Percentiles rank a stretch among this genome's conserved stretches.
phyloP scores from a whole-genome alignment of 768 basidiomycete species.

The Lentinula sp. region DNA sequence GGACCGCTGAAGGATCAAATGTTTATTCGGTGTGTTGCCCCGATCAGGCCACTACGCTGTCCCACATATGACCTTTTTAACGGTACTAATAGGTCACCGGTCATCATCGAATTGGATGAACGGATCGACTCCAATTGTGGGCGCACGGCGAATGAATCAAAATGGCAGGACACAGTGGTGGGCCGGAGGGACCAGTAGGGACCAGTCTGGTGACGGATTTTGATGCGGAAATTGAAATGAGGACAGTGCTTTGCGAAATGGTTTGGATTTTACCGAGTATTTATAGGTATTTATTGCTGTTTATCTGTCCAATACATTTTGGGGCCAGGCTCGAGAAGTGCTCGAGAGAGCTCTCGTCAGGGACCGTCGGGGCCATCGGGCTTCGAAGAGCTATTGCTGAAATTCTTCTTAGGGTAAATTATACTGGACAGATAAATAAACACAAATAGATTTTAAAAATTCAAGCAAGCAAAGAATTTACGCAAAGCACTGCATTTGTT shows the following conservation, averaged over 20 bases:
- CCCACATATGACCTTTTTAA: neutral
- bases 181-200: neutral
- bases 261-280: neutral
- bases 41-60: neutral
- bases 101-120: neutral
- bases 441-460: no score
- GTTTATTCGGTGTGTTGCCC: no score
- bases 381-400: no score
- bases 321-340: no score
- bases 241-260: neutral
- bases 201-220: neutral
- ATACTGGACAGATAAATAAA: no score
- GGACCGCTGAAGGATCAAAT: neutral
- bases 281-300: neutral
- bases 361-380: no score
- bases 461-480: no score
- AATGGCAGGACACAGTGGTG: neutral
- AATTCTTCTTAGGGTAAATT: no score
- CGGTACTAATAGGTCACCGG: no score
- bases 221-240: neutral
- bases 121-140: neutral
- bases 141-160: neutral
- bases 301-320: no score
- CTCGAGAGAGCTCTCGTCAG: no score
- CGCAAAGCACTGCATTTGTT: no score